Conservation (phyloP, 441 rosid genomes). For the Rhodomyrtus psidioides region DNA sequence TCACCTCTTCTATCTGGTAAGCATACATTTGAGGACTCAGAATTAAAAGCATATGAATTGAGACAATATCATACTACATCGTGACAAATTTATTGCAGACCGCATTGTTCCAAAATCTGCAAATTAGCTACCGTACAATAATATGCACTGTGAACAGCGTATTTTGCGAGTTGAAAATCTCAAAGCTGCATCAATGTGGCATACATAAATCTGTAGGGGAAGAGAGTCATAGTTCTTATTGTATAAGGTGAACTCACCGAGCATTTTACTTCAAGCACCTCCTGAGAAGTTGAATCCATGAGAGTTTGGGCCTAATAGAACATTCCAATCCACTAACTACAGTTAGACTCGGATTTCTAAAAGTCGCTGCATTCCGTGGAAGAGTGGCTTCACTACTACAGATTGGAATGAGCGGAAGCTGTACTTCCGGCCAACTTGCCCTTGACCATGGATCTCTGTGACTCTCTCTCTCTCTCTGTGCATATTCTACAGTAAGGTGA, state of each 20-base stretch:
- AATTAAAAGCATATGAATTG: background rate
- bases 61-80: background rate
- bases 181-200: background rate
- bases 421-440: background rate
- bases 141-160: background rate
- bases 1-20: background rate
- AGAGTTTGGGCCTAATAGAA: background rate
- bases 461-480: conserved; percentile 1
- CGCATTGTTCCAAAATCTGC: background rate
- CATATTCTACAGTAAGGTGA: background rate
- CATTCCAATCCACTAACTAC: background rate
- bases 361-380: background rate
- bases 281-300: background rate
- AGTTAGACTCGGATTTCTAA: background rate
- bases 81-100: background rate
- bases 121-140: background rate
- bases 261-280: background rate
- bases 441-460: background rate
- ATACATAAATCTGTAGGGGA: background rate
- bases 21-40: background rate
- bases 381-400: background rate
- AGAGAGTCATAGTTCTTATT: background rate
- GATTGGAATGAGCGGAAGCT: background rate
- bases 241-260: background rate
- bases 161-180: background rate